Percentiles rank a stretch among this genome's conserved stretches.
Conservation (phyloP, 306 rosid species). For the Phaseolus lunatus region DNA sequence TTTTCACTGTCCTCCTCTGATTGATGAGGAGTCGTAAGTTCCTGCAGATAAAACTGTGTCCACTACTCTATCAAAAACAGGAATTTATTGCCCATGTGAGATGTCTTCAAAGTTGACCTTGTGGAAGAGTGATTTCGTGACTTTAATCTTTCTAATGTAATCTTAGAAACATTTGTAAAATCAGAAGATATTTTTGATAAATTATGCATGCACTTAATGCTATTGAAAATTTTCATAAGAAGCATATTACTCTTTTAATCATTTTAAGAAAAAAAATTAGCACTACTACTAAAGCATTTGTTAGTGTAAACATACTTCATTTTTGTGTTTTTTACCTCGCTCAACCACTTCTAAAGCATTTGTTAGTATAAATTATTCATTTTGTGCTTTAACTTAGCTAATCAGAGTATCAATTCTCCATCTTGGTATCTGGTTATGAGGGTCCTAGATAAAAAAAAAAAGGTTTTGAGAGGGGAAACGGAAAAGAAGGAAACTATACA, state of each 20-base stretch:
- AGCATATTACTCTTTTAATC: background rate
- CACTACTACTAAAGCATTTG: background rate
- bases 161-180: background rate
- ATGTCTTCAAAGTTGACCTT: background rate
- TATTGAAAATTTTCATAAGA: background rate
- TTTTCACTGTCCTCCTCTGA: too few species aligned
- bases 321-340: background rate
- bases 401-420: background rate
- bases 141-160: background rate
- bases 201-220: conserved; percentile 3
- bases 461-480: background rate
- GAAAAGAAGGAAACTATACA: background rate
- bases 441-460: background rate
- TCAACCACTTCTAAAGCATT: background rate
- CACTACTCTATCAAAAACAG: background rate
- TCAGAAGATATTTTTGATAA: background rate
- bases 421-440: background rate
- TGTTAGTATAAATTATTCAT: background rate
- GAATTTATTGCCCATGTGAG: background rate
- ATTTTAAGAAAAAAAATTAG: background rate
- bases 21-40: background rate
- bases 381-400: background rate
- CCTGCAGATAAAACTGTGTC: background rate
- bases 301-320: background rate
- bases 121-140: conserved; percentile 11